Evolutionary conservation across 1,284 basidiomycete species (phyloP).

Genomic region (Sanghuangporus sanghuang): DNA sequence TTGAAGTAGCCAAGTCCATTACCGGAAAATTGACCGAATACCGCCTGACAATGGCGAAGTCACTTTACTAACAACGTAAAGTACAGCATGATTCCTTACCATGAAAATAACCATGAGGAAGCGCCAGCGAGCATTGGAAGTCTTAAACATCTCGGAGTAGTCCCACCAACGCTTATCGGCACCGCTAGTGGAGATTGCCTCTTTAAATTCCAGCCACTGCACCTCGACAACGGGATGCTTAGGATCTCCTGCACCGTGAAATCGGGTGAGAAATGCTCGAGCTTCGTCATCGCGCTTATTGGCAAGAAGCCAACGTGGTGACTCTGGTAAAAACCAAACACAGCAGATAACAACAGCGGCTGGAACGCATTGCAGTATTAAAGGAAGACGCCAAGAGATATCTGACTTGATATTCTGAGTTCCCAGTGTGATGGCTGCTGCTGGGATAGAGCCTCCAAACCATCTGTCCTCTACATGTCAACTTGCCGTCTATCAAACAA

Average conservation of each 20-base stretch:
- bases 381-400: constrained; percentile 55
- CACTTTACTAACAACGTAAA: not conserved
- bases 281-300: constrained; percentile 47
- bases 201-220: constrained; percentile 54
- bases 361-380: constrained; percentile 49
- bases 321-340: constrained; percentile 51
- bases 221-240: constrained; percentile 43
- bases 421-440: constrained; percentile 40
- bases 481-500: not conserved
- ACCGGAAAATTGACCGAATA: constrained; percentile 51
- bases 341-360: constrained; percentile 42
- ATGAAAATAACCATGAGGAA: constrained; percentile 45
- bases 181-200: constrained; percentile 45
- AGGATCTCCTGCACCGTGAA: constrained; percentile 44
- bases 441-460: constrained; percentile 40
- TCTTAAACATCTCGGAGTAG: constrained; percentile 43
- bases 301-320: constrained; percentile 57
- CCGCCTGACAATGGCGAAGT: constrained; percentile 24
- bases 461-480: constrained; percentile 15
- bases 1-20: constrained; percentile 46
- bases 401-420: constrained; percentile 43
- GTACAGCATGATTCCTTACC: constrained; percentile 17
- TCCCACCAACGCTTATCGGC: constrained; percentile 63
- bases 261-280: constrained; percentile 40
- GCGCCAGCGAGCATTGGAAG: constrained; percentile 41